Base-by-base conservation (phyloP, 2,329 filamentous ascomycete species). In the Lanzia echinophila region DNA sequence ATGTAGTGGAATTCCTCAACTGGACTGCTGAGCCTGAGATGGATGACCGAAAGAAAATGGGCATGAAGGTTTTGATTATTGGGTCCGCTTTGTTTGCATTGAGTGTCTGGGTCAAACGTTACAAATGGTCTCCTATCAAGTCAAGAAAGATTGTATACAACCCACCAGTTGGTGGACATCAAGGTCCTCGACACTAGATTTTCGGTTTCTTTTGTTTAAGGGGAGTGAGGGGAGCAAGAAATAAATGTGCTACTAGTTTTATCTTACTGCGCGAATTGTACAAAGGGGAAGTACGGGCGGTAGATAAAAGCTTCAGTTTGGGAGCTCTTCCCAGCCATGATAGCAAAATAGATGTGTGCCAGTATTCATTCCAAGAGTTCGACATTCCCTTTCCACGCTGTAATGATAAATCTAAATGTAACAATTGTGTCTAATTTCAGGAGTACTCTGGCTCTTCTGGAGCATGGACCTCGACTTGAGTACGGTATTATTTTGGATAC, bases 41-140 rank as follows among this genome's bases (percentile, higher is more conserved):
- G 90, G 94, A 99, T 70, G 86, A 96, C 71, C 88, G 94, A 71
- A 99, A 99, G 88, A 94, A 90, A 79, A 99, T 97, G 94, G 94
- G 94, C 68, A 84, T 95, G 82, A 97, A 99, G 85, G 88, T 95
- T 52, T 73, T 99, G 65, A 84, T 87, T 63, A 82, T 96, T 63
- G 83, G 84, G 53, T 80, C 86, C 58, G 82, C 86, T 58, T 79
- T 99, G 60, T 87, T 90, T 70, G 90, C 89, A 54, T 68, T 97
- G 68, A 95, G 88, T 72, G 83, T 99, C 67, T 99, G 91, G 90
- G 87, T 97, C 63, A 99, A 99, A 88, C 86, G 91, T 78, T 99
- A 99, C 86, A 99, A 97, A 84, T 99, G 94, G 94, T 81, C 90
- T 57, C 85, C 88, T 68, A 77, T 99, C 73, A 99, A 99, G 87